phyloP scores from a whole-genome alignment of 2,329 filamentous ascomycete genomes.

The Aspergillus fumigatiaffinis region DNA sequence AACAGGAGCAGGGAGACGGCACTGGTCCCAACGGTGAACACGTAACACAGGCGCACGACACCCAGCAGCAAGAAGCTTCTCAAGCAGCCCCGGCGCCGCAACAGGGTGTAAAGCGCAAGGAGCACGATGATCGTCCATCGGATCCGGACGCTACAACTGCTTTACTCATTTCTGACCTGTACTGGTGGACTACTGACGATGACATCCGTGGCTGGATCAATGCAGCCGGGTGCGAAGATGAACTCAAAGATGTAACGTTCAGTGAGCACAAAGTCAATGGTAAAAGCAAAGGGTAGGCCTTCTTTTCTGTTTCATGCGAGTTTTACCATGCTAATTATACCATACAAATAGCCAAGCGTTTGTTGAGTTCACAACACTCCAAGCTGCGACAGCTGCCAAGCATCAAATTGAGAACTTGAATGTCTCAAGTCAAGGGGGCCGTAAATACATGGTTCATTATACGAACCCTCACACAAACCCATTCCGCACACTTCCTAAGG shows the following conservation, averaged over 20 bases:
- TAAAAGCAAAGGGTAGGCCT: constrained; percentile 87
- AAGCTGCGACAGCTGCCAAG: constrained; percentile 82
- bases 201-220: constrained; percentile 85
- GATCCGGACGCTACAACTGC: constrained; percentile 64
- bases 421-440: constrained; percentile 54
- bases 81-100: constrained; percentile 35
- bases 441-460: constrained; percentile 69
- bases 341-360: constrained; percentile 61
- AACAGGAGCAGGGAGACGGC: constrained; percentile 23
- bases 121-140: constrained; percentile 51
- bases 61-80: constrained; percentile 17
- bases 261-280: constrained; percentile 99
- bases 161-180: constrained; percentile 80
- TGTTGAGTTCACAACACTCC: constrained; percentile 75
- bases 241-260: constrained; percentile 90
- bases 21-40: constrained; percentile 23
- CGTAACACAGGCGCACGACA: constrained; percentile 16
- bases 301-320: background rate
- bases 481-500: constrained; percentile 87
- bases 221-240: constrained; percentile 73
- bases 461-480: constrained; percentile 75
- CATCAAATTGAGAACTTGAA: constrained; percentile 69
- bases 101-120: constrained; percentile 62
- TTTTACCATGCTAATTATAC: background rate
- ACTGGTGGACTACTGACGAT: constrained; percentile 97